These are phyloP conservation scores for Aleurites moluccanus DNA, from an alignment of 441 rosid genomes.

Conservation along the genomic window DNA sequence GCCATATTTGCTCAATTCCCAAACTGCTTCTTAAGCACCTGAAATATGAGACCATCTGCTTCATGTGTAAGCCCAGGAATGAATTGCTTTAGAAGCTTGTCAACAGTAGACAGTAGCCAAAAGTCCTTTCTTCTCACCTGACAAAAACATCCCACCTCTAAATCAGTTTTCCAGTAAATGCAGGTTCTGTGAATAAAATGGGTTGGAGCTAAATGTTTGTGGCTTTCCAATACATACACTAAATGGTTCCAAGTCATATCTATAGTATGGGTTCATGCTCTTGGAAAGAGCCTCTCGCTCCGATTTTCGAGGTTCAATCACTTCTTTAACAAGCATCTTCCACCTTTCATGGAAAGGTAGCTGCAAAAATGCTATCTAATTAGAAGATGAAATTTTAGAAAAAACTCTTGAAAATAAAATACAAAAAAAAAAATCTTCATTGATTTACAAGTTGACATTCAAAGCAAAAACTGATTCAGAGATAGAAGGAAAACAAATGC, in stretches of 20 bases:
- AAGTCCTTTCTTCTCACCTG: conserved; percentile 93
- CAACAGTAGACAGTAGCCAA: conserved; percentile 81
- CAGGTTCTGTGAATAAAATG: not conserved
- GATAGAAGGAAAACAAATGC: not conserved
- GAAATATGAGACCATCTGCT: conserved; percentile 89
- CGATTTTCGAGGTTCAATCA: conserved; percentile 75
- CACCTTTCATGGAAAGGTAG: conserved; percentile 83
- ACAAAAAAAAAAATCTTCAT: not conserved
- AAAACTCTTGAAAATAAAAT: not conserved
- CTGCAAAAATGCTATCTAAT: conserved; percentile 34
- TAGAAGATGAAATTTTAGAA: not conserved
- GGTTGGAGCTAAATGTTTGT: not conserved
- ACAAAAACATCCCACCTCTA: conserved; percentile 6
- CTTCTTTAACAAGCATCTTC: conserved; percentile 88
- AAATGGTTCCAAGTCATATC: conserved; percentile 92
- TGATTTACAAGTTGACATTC: not conserved
- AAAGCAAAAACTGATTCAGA: not conserved
- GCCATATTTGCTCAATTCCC: not conserved
- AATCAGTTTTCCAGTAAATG: conserved; percentile 10
- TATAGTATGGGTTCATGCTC: conserved; percentile 59
- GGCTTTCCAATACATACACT: conserved; percentile 46
- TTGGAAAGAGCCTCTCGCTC: conserved; percentile 66
- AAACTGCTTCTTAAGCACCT: conserved; percentile 41
- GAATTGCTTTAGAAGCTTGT: conserved; percentile 72
- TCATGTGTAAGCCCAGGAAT: conserved; percentile 90